A percentile compares a stretch with the other conserved stretches of the same genome.
These are phyloP conservation scores for Penicillium cataractarum DNA, from an alignment of 495 filamentous ascomycete genomes.

Conservation along the genomic window DNA sequence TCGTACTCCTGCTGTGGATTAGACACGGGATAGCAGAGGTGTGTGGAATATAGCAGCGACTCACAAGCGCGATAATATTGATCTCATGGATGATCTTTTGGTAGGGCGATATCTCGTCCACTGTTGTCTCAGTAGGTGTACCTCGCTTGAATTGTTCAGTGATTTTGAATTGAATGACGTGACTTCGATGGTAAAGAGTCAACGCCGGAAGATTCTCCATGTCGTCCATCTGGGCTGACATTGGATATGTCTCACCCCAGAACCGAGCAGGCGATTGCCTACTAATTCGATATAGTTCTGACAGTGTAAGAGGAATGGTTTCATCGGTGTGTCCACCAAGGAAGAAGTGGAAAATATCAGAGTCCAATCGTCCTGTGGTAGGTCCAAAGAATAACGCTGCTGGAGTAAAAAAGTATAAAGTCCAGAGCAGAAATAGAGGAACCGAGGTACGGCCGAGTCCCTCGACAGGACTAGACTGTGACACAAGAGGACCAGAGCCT, in stretches of 20 bases:
- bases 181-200: slow-evolving; percentile 35
- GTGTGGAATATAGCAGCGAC: background rate
- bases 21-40: background rate
- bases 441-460: slow-evolving; percentile 31
- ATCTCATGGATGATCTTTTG: slow-evolving; percentile 28
- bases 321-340: slow-evolving; percentile 19
- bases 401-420: slow-evolving; percentile 39
- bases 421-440: slow-evolving; percentile 41
- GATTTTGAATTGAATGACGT: slow-evolving; percentile 36
- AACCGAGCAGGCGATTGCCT: slow-evolving; percentile 38
- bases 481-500: background rate
- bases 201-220: slow-evolving; percentile 36
- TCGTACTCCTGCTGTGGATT: slow-evolving; percentile 32
- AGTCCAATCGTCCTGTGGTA: slow-evolving; percentile 23
- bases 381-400: slow-evolving; percentile 31
- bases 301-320: slow-evolving; percentile 16
- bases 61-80: slow-evolving; percentile 27
- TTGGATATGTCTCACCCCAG: slow-evolving; percentile 37
- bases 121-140: background rate
- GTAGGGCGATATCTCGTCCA: slow-evolving; percentile 14
- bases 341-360: slow-evolving; percentile 35
- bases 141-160: slow-evolving; percentile 31
- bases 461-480: background rate
- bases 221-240: slow-evolving; percentile 38
- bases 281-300: slow-evolving; percentile 36